A percentile compares a stretch with the other conserved stretches of the same genome.
Conservation (phyloP, 192 early-diverging fungal genomes). For the Spizellomyces sp. region DNA sequence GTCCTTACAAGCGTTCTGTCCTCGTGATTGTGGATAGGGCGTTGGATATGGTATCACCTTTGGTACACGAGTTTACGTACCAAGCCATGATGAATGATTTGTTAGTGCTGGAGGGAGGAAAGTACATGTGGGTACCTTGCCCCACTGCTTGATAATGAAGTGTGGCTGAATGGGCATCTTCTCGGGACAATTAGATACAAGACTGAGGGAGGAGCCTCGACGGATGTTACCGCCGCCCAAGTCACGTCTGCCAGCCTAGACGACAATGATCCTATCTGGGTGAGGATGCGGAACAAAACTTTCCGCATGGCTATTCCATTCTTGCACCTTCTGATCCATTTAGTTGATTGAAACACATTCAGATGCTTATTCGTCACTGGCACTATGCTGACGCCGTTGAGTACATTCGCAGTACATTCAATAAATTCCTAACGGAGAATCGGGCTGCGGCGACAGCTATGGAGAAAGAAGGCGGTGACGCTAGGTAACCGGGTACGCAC, state of each 20-base stretch:
- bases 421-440: constrained; percentile 80
- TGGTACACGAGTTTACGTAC: constrained; percentile 98
- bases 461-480: constrained; percentile 19
- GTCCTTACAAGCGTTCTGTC: constrained; percentile 62
- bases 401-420: constrained; percentile 72
- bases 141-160: not conserved
- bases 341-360: not conserved
- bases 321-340: too few species aligned
- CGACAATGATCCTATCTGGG: constrained; percentile 79
- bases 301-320: not conserved
- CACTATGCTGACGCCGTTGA: constrained; percentile 81
- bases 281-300: constrained; percentile 35
- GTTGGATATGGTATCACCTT: constrained; percentile 85
- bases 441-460: constrained; percentile 57
- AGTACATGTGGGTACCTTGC: constrained; percentile 27
- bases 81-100: constrained; percentile 98
- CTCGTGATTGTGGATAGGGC: constrained; percentile 90
- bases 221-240: constrained; percentile 46
- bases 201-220: constrained; percentile 33
- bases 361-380: constrained; percentile 70
- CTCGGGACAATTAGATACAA: constrained; percentile 29
- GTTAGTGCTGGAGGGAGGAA: constrained; percentile 53
- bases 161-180: constrained; percentile 1
- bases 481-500: not conserved
- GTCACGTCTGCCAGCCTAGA: constrained; percentile 60